Percentiles rank a stretch among this genome's conserved stretches.
phyloP scores from a whole-genome alignment of 1,284 basidiomycete species.

The Somion occarium region DNA sequence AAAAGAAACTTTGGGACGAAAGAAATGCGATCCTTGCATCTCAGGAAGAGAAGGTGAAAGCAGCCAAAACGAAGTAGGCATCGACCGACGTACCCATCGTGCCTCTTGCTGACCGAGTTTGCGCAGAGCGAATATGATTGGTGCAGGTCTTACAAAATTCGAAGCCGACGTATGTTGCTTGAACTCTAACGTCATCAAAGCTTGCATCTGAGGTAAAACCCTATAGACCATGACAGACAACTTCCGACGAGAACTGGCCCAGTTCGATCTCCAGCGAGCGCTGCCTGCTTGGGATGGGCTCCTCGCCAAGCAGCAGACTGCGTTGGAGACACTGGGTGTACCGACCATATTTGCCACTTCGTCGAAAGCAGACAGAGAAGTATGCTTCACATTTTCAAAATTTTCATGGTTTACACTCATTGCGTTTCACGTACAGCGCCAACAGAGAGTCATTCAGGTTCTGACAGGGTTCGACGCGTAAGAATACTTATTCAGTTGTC shows the following conservation, averaged over 20 bases:
- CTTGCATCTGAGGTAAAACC: background rate
- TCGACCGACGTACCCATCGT: background rate
- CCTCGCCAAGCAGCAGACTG: slow-evolving; percentile 60
- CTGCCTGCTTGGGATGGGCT: slow-evolving; percentile 71
- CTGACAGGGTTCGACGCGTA: slow-evolving; percentile 37
- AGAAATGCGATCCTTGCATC: slow-evolving; percentile 52
- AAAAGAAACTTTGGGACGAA: slow-evolving; percentile 61
- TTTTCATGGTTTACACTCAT: background rate
- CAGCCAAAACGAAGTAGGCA: slow-evolving; percentile 59
- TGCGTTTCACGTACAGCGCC: slow-evolving; percentile 17
- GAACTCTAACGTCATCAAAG: slow-evolving; percentile 3
- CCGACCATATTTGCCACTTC: slow-evolving; percentile 65
- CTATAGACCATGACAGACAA: slow-evolving; percentile 54
- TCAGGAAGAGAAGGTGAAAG: slow-evolving; percentile 65
- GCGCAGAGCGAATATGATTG: slow-evolving; percentile 57
- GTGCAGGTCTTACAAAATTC: slow-evolving; percentile 57
- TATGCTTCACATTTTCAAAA: slow-evolving; percentile 26
- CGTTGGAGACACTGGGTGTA: slow-evolving; percentile 53
- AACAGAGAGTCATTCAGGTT: slow-evolving; percentile 46
- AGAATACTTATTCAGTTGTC: slow-evolving; percentile 3
- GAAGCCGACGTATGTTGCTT: slow-evolving; percentile 55
- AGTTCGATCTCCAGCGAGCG: slow-evolving; percentile 61
- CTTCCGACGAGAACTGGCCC: slow-evolving; percentile 57
- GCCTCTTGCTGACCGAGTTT: slow-evolving; percentile 9
- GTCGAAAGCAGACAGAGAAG: slow-evolving; percentile 49